A percentile compares a stretch with the other conserved stretches of the same genome.
Conservation (phyloP, 2,329 filamentous ascomycete species). For the Pyrenochaeta sp. region DNA sequence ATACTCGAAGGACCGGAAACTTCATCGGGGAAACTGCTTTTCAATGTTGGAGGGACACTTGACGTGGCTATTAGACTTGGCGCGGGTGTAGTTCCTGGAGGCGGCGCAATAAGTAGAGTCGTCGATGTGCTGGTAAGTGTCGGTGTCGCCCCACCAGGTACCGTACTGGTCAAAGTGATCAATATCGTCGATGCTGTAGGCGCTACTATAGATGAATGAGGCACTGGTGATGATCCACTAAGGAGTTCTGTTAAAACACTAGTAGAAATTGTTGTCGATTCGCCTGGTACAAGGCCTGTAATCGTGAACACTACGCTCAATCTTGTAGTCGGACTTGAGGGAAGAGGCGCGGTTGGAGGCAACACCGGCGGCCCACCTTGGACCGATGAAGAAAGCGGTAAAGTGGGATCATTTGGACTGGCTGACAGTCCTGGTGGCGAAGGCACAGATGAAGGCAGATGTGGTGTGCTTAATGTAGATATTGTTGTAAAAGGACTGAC, state of each 20-base stretch:
- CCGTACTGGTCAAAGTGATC: not conserved
- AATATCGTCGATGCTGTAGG: not conserved
- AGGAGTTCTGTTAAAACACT: not conserved
- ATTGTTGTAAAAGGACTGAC: not conserved
- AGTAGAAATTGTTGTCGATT: not conserved
- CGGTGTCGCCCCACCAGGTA: not conserved
- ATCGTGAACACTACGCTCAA: constrained; percentile 3
- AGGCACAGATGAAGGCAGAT: not conserved
- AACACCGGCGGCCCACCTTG: not conserved
- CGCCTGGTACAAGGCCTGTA: constrained; percentile 1
- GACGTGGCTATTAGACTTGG: not conserved
- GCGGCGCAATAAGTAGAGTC: not conserved
- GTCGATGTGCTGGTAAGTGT: not conserved
- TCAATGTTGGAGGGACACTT: constrained; percentile 3
- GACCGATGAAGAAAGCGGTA: not conserved
- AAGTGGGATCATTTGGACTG: not conserved
- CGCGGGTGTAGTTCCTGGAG: not conserved
- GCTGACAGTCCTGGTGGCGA: not conserved
- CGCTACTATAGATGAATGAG: not conserved
- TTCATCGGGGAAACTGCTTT: not conserved
- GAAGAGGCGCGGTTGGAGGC: not conserved
- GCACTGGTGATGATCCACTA: not conserved
- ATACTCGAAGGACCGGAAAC: not conserved
- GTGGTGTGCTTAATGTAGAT: not conserved
- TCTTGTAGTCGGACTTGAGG: not conserved